Evolutionary conservation across 768 basidiomycete genomes (phyloP), one percentile per base, ranked within the genome.

Genomic region (Rhodotorula sphaerocarpa): DNA sequence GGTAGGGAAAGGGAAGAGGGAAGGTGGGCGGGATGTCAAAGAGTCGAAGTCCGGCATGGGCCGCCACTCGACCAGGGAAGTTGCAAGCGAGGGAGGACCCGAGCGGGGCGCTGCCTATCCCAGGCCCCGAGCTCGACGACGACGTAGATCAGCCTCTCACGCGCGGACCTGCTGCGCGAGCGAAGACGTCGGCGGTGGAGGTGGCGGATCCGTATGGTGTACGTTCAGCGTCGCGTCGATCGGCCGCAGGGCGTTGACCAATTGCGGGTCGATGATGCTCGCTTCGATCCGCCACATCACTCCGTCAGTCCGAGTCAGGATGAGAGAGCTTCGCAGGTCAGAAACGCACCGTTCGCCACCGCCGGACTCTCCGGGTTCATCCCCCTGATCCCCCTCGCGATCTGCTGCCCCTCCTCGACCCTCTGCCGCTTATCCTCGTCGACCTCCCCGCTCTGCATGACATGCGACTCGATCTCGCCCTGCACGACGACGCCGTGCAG

Each of bases 401-500:
- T 44, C 20, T 31, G 31, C 50, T 51, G 50, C 11, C 63, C 67
- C 48, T 56, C 59, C 20, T 55, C 56, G 41, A 65, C 60, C 18
- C 60, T 42, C 25, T 48, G 15, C 25, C 41, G 33, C 21, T 59
- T 45, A 45, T 65, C 67, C 21, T 59, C 57, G 28, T 53, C 39
- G 21, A 44, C 60, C 27, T 59, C 63, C 20, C 60, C 63, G 18
- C 28, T 65, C 46, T 50, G 48, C 27, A 57, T 42, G 21, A 69
- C 33, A 25, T 69, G 67, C 28, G 60, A 53, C 12, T 65, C 67
- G 30, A 69, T 69, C 54, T 69, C 66, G 21, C 67, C 67, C 60
- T 69, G 64, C 0, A 95, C 91, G 28, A 85, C 81, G 28, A 89
- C 78, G 7, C 83, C 86, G 20, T 87, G 50, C 43, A 96, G 79